phyloP scores from a whole-genome alignment of 2,329 filamentous ascomycete species.

The Didymella lethalis region DNA sequence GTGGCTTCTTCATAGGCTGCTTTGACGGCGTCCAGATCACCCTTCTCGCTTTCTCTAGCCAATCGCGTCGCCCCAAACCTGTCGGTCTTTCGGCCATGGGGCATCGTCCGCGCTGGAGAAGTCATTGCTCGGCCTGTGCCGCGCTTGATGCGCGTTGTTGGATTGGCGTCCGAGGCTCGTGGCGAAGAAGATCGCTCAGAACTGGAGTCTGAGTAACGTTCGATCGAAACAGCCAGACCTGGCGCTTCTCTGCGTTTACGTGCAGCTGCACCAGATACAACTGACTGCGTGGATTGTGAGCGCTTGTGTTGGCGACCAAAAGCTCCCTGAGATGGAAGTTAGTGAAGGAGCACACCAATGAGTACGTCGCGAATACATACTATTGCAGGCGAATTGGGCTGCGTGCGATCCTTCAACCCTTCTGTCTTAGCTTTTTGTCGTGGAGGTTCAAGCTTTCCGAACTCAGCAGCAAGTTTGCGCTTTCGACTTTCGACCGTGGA shows the following conservation, averaged over 20 bases:
- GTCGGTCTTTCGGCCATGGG: constrained; percentile 87
- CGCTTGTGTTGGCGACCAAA: constrained; percentile 48
- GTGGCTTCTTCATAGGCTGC: constrained; percentile 78
- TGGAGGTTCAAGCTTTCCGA: constrained; percentile 49
- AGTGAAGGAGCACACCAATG: background rate
- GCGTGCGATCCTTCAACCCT: constrained; percentile 42
- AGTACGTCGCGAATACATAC: background rate
- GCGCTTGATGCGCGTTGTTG: constrained; percentile 63
- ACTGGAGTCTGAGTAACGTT: constrained; percentile 49
- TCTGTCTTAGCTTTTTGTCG: constrained; percentile 52
- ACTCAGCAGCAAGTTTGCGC: constrained; percentile 50
- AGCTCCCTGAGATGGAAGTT: constrained; percentile 27
- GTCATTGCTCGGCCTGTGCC: constrained; percentile 68
- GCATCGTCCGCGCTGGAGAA: constrained; percentile 64
- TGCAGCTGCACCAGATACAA: constrained; percentile 36
- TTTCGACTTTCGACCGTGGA: constrained; percentile 52
- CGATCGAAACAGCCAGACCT: constrained; percentile 40
- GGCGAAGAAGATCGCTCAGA: constrained; percentile 50
- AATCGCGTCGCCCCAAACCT: constrained; percentile 90
- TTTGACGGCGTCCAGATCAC: constrained; percentile 81
- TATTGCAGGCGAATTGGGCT: constrained; percentile 46
- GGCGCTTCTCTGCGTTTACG: constrained; percentile 48
- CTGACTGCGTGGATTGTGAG: constrained; percentile 50
- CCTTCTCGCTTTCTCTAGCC: constrained; percentile 87
- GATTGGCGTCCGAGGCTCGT: constrained; percentile 41